Percentiles rank a stretch among this genome's conserved stretches.
Conservation (phyloP, 805 yeast species). For the Metschnikowia henanensis region DNA sequence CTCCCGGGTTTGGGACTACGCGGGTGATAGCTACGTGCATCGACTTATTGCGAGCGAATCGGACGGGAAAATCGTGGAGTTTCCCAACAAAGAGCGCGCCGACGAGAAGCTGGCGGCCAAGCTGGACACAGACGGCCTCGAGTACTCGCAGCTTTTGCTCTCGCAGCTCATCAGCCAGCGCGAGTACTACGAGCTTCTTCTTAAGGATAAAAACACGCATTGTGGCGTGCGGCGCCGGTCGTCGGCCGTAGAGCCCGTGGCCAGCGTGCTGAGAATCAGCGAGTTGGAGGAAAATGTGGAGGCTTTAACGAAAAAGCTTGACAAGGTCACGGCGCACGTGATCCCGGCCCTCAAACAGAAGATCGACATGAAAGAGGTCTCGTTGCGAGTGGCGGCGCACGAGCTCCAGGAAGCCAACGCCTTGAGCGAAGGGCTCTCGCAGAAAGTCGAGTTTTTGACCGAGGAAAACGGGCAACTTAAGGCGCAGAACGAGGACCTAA, state of each 20-base stretch:
- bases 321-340: constrained; percentile 23
- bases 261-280: constrained; percentile 7
- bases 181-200: constrained; percentile 66
- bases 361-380: constrained; percentile 30
- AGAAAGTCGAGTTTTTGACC: constrained; percentile 36
- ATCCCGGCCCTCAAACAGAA: constrained; percentile 37
- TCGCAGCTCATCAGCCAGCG: constrained; percentile 86
- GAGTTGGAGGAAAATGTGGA: constrained; percentile 30
- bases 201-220: constrained; percentile 21
- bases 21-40: constrained; percentile 89
- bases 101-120: constrained; percentile 5
- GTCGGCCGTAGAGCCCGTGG: constrained; percentile 9
- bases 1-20: constrained; percentile 94
- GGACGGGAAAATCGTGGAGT: constrained; percentile 88
- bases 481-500: constrained; percentile 46
- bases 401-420: constrained; percentile 34
- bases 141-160: constrained; percentile 75
- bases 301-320: constrained; percentile 24
- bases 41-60: constrained; percentile 78
- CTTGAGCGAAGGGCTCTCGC: constrained; percentile 39
- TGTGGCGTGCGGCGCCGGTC: constrained; percentile 16
- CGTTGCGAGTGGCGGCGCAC: constrained; percentile 26
- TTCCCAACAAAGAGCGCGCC: constrained; percentile 38
- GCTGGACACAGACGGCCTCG: constrained; percentile 36
- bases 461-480: constrained; percentile 29